Base-by-base conservation (phyloP, 2,329 filamentous ascomycete species). In the Periglandula ipomoeae region DNA sequence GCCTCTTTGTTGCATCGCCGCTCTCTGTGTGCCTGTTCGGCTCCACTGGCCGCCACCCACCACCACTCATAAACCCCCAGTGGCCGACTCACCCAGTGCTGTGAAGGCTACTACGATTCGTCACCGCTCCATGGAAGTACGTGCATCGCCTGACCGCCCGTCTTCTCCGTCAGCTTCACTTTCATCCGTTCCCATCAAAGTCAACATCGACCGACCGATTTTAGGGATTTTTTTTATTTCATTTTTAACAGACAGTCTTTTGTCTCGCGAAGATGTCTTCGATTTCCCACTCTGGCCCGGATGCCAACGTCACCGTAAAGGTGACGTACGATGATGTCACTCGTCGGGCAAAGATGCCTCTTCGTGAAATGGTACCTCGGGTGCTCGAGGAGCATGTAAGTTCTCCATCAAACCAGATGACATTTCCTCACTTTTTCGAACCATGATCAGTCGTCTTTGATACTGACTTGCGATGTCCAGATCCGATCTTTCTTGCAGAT, bases 261-360 rank as follows among this genome's bases (percentile, higher is more conserved):
- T 24, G 15, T 23, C 39, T 13, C n/a, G 15, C 38, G 20, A 51
- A 49, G 50, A 66, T 66, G 61, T 57, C 62, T 53, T 56, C 61
- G 37, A 49, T 52, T 30, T 47, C 56, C 34, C 51, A 47, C 10
- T 13, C 50, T 40, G 40, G 44, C 38, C 57, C 59, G 30, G 65
- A 68, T 46, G 55, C 60, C 56, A 55, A 61, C 53, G 86, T 97
- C 68, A 89, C 85, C 56, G 74, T 96, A 71, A 97, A 97, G 74
- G 78, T 95, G 62, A 79, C 81, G 61, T 81, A 85, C 61, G 81
- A 89, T 62, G 87, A 87, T 51, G 73, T 70, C 60, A 85, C 83
- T 60, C 83, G 86, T 61, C 86, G 89, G 59, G 87, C 94, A 73
- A 96, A 95, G 78, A 78, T 97, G 55, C 85, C 89, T 49, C 78